phyloP scores from a whole-genome alignment of 2,329 filamentous ascomycete genomes.

The Chrysosphaeria jannelii region DNA sequence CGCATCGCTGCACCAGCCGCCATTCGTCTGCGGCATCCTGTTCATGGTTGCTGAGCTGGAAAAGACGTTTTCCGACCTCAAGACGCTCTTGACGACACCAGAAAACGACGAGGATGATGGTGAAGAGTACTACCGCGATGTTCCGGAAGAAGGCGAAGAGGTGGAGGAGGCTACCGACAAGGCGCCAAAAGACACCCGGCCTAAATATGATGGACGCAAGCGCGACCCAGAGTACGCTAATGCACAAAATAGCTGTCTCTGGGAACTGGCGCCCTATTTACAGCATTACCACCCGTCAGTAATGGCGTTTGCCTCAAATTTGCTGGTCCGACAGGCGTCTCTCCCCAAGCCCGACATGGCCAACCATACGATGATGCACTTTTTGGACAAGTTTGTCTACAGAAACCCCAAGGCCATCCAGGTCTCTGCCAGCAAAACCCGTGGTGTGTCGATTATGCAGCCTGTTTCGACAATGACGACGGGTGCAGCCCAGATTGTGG shows the following conservation, averaged over 20 bases:
- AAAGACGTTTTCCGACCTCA: conserved; percentile 48
- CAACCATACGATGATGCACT: conserved; percentile 74
- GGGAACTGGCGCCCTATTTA: conserved; percentile 53
- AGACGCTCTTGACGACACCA: conserved; percentile 47
- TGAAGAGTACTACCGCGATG: conserved; percentile 23
- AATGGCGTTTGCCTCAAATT: conserved; percentile 43
- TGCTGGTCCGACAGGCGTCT: conserved; percentile 38
- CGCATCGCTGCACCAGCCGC: conserved; percentile 62
- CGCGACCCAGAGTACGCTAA: conserved; percentile 76
- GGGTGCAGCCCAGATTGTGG: conserved; percentile 18
- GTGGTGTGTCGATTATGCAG: conserved; percentile 88
- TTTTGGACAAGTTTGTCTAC: conserved; percentile 97
- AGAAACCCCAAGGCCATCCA: conserved; percentile 51
- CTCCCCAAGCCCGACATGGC: conserved; percentile 73
- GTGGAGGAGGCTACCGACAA: conserved; percentile 14
- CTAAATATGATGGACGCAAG: conserved; percentile 59
- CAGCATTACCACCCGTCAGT: conserved; percentile 85
- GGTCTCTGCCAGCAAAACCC: conserved; percentile 11
- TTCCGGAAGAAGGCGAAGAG: conserved; percentile 28
- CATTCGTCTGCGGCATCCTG: conserved; percentile 78
- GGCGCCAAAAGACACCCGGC: conserved; percentile 4
- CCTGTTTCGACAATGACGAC: conserved; percentile 29
- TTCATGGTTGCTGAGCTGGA: conserved; percentile 67
- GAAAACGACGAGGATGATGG: conserved; percentile 47
- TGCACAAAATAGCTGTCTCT: conserved; percentile 75